Conservation (phyloP, 2,329 filamentous ascomycete species). For the Penicillium sp. region DNA sequence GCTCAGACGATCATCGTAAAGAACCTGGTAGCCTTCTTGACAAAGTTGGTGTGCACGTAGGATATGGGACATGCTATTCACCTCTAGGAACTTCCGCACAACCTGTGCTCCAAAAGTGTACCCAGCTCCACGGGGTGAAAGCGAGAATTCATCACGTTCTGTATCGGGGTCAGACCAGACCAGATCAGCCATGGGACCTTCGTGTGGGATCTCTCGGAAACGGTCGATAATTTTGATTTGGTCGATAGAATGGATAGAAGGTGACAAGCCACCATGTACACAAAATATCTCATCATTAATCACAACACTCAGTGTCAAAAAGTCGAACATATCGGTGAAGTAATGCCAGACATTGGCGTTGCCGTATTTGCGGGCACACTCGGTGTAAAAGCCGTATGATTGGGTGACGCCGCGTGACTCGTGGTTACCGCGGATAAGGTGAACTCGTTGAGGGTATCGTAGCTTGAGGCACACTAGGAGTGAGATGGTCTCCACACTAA, state of each 20-base stretch:
- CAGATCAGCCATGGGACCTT: slow-evolving; percentile 98
- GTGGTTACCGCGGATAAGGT: slow-evolving; percentile 96
- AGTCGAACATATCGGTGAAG: slow-evolving; percentile 99
- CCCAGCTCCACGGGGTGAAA: slow-evolving; percentile 87
- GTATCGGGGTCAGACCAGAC: slow-evolving; percentile 98
- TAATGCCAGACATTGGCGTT: slow-evolving; percentile 99
- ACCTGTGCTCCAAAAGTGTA: slow-evolving; percentile 98
- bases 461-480: slow-evolving; percentile 95
- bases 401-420: slow-evolving; percentile 97
- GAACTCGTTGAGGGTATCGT: slow-evolving; percentile 91
- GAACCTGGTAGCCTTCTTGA: slow-evolving; percentile 94
- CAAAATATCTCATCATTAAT: slow-evolving; percentile 99
- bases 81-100: slow-evolving; percentile 94
- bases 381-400: slow-evolving; percentile 98
- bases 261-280: slow-evolving; percentile 87
- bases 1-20: slow-evolving; percentile 90
- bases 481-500: slow-evolving; percentile 98
- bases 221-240: slow-evolving; percentile 99
- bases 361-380: slow-evolving; percentile 96
- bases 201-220: slow-evolving; percentile 96
- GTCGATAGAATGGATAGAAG: slow-evolving; percentile 95
- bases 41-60: slow-evolving; percentile 96
- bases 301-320: slow-evolving; percentile 90
- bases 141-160: slow-evolving; percentile 94
- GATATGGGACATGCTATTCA: slow-evolving; percentile 98